Evolutionary conservation across 1,139 yeast genomes (phyloP).

Genomic region (Diutina sp.): DNA sequence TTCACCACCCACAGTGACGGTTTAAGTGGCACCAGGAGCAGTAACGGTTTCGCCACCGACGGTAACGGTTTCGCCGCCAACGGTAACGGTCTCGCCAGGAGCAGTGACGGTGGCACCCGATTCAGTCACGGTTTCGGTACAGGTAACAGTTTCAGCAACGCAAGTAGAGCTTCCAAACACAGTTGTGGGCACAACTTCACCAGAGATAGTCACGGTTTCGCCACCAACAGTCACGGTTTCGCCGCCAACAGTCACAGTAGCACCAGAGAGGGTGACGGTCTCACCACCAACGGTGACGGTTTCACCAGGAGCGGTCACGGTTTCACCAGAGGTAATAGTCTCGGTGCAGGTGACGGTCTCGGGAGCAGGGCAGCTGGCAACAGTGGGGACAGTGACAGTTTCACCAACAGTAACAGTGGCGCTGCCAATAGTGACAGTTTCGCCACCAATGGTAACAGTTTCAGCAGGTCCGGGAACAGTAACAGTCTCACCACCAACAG

Average conservation of each 20-base stretch:
- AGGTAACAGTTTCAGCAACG: not conserved
- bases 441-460: not conserved
- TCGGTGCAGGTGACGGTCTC: too few species aligned
- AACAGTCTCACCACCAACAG: not conserved
- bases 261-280: not conserved
- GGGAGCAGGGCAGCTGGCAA: too few species aligned
- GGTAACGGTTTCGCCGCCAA: slow-evolving; percentile 20
- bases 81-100: not conserved
- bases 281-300: not conserved
- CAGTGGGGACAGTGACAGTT: too few species aligned
- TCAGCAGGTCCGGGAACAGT: not conserved
- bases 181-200: not conserved
- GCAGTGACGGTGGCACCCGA: not conserved
- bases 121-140: not conserved
- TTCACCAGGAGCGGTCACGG: not conserved
- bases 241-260: not conserved
- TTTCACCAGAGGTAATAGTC: slow-evolving; percentile 32
- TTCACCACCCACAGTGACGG: not conserved
- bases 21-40: not conserved
- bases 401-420: not conserved
- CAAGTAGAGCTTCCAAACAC: not conserved
- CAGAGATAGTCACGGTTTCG: not conserved
- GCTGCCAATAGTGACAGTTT: not conserved
- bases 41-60: not conserved
- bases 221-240: not conserved